phyloP scores from a whole-genome alignment of 352 stramenopile species.

The Halophytophthora batemanensis region DNA sequence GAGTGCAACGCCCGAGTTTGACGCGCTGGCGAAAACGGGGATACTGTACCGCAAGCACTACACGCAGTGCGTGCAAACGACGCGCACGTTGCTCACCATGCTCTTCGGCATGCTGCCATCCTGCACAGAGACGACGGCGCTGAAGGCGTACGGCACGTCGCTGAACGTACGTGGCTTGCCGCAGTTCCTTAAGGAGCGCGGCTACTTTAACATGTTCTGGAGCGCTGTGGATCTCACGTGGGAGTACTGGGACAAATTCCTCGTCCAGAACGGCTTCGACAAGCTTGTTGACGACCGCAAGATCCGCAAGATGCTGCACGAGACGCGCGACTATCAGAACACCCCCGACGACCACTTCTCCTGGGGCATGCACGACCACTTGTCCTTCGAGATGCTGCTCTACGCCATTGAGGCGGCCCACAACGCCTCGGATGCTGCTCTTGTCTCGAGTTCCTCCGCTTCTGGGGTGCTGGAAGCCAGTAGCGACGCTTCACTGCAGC shows the following conservation, averaged over 20 bases:
- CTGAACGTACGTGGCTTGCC: conserved; percentile 50
- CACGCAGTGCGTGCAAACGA: conserved; percentile 64
- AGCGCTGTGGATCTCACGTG: conserved; percentile 57
- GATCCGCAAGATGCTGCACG: conserved; percentile 63
- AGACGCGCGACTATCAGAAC: conserved; percentile 52
- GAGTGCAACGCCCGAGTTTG: conserved; percentile 57
- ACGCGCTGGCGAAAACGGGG: conserved; percentile 46
- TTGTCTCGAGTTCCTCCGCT: background rate
- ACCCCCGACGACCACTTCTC: conserved; percentile 60
- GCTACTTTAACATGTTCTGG: conserved; percentile 76
- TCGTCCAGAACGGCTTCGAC: conserved; percentile 62
- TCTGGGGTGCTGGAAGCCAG: background rate
- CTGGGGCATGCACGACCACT: conserved; percentile 68
- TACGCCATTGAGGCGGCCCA: conserved; percentile 52
- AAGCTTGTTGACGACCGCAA: conserved; percentile 67
- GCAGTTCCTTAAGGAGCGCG: conserved; percentile 63
- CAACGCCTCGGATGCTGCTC: conserved; percentile 26
- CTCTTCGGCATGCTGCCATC: conserved; percentile 71
- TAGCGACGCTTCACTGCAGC: background rate
- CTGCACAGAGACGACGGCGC: conserved; percentile 58
- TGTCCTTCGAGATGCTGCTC: conserved; percentile 73
- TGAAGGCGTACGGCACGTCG: conserved; percentile 56
- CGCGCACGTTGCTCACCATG: conserved; percentile 63
- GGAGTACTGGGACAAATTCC: conserved; percentile 72
- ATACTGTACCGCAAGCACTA: conserved; percentile 72